Evolutionary conservation across 2,329 filamentous ascomycete genomes (phyloP), one percentile per base, ranked within the genome.

Genomic region (Xylariomycetidae sp.): DNA sequence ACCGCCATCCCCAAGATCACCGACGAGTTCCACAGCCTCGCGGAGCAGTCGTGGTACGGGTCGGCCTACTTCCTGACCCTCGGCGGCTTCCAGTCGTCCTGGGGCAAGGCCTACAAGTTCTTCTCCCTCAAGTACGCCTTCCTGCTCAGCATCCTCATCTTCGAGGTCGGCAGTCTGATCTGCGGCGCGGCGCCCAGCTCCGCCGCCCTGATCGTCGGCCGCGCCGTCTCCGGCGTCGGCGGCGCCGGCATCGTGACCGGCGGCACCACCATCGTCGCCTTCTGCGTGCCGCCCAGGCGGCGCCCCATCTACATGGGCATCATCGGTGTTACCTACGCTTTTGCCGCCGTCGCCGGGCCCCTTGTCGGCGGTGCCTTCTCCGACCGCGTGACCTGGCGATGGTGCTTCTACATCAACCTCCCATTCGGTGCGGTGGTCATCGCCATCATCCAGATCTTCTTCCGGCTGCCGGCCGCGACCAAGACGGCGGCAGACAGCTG

Each of bases 1-100:
- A 75, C 71, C 0, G 72, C 71, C 8, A 74, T 77, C 25, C 72
- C 72, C 8, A 70, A 69, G 40, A 75, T 77, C 46, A 74, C 72
- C 2, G 66, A 64, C 42, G 64, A 71, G 25, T 71, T 73, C 56
- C 59, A 69, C 36, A 61, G 67, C 30, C 62, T 76, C 13, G 61
- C 65, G 22, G 68, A 76, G 40, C 66, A 75, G 10, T 68, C 70
- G 15, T 81, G 77, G 77, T 80, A 80, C 44, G 74, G 72, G 3
- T 64, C 70, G 12, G 70, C 70, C 26, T 76, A 69, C 44, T 72
- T 74, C 52, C 58, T 73, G 44, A 69, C 67, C 2, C 49, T 67
- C 18, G 68, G 62, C 8, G 58, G 57, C 37, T 61, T 66, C 45
- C 66, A 69, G 47, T 63, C 64, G 27, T 58, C 60, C 12, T 69